These are phyloP conservation scores for Linnemannia zychae DNA, from an alignment of 192 early-diverging fungal species.

Conservation along the genomic window DNA sequence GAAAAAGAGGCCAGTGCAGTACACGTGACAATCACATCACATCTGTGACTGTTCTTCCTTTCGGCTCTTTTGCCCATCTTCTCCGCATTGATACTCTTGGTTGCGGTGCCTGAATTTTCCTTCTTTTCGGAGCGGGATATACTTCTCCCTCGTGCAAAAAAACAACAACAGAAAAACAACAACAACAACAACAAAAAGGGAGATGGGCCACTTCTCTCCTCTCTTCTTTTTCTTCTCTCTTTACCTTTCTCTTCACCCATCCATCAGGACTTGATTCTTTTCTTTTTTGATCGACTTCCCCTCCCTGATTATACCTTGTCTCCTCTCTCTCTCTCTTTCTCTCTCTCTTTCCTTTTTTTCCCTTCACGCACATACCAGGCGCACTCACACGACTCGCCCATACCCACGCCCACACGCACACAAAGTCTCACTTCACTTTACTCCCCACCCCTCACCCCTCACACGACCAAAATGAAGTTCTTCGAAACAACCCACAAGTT, in stretches of 20 bases:
- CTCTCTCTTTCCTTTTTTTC: neutral
- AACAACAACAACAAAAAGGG: neutral
- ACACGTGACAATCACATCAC: no score
- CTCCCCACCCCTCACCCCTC: neutral
- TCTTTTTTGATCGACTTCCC: neutral
- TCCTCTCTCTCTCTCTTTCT: neutral
- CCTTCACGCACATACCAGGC: neutral
- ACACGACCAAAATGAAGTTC: slow-evolving; percentile 77
- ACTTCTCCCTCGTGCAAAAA: neutral
- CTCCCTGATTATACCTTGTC: neutral
- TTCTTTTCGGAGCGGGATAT: neutral
- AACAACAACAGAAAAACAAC: neutral
- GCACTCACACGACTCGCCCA: neutral
- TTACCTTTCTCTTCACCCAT: neutral
- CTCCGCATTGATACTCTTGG: neutral
- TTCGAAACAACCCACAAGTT: slow-evolving; percentile 86
- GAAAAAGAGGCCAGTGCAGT: no score
- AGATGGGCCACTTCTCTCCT: neutral
- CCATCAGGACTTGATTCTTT: neutral
- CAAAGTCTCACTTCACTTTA: slow-evolving; percentile 2
- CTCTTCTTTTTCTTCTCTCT: neutral
- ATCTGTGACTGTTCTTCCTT: neutral
- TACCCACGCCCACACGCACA: neutral
- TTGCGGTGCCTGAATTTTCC: neutral
- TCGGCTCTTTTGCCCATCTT: neutral